Evolutionary conservation across 78 protist species (phyloP).

Genomic region (Cavenderia fasciculata): DNA sequence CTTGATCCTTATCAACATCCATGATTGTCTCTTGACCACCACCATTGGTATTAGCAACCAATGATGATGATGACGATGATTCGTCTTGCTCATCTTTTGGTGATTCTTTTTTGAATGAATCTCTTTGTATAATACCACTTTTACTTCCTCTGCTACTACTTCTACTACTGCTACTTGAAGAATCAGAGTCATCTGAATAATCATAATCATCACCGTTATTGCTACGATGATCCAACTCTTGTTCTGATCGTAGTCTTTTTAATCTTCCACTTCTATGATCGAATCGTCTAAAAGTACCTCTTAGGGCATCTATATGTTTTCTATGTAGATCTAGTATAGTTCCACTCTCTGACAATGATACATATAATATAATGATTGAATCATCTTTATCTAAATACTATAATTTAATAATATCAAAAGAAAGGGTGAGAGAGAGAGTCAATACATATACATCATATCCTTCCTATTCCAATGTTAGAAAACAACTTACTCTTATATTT

Average conservation of each 20-base stretch:
- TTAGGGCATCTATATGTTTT: too few relatives aligned
- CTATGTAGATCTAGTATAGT: conserved; percentile 17
- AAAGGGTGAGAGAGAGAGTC: background rate
- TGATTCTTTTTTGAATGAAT: background rate
- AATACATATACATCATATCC: background rate
- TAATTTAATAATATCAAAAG: background rate
- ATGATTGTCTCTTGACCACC: too few relatives aligned
- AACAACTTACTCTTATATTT: background rate
- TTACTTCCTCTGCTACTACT: background rate
- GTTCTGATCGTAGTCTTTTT: background rate
- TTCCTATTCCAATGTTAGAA: too few relatives aligned
- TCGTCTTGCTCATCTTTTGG: background rate
- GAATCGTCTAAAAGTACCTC: too few relatives aligned
- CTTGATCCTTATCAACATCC: too few relatives aligned
- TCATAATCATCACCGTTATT: too few relatives aligned
- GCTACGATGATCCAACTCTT: too few relatives aligned
- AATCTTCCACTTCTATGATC: too few relatives aligned
- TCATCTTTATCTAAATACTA: conserved; percentile 52
- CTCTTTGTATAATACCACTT: background rate
- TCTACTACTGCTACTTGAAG: too few relatives aligned
- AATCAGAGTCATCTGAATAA: too few relatives aligned
- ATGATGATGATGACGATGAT: conserved; percentile 2
- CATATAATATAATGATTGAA: conserved; percentile 17
- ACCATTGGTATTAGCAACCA: background rate
- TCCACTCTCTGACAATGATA: conserved; percentile 40